Percentiles rank a stretch among this genome's conserved stretches.
Conservation (phyloP, 331 rosid genomes). For the Pyrus hybrid region DNA sequence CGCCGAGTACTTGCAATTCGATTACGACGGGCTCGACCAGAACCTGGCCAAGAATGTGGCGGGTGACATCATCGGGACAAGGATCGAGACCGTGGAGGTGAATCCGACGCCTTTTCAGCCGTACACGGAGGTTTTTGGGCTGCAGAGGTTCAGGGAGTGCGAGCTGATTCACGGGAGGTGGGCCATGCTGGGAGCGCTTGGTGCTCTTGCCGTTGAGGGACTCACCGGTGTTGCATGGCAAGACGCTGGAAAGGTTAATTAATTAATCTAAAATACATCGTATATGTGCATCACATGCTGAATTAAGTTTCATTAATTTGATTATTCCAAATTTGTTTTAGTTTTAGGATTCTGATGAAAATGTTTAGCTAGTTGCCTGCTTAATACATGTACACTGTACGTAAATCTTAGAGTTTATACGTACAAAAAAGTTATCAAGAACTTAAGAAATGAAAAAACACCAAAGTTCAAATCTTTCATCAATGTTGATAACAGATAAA, state of each 20-base stretch:
- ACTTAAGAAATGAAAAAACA: too few relatives aligned
- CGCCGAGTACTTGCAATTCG: conserved; percentile 69
- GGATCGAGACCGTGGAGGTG: conserved; percentile 40
- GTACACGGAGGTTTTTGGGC: conserved; percentile 64
- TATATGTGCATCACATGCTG: too few relatives aligned
- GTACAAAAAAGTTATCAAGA: too few relatives aligned
- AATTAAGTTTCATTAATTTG: background rate
- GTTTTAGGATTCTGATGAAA: too few relatives aligned
- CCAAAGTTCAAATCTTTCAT: too few relatives aligned
- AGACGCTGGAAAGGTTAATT: conserved; percentile 71
- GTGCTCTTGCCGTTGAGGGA: conserved; percentile 66
- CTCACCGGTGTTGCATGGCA: conserved; percentile 76
- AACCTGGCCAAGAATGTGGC: conserved; percentile 65
- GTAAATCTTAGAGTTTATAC: background rate
- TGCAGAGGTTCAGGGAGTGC: conserved; percentile 79
- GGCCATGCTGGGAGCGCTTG: conserved; percentile 79
- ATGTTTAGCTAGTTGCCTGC: background rate
- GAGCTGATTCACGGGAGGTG: conserved; percentile 76
- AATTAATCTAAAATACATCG: background rate
- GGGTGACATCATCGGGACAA: conserved; percentile 54
- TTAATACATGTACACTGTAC: background rate
- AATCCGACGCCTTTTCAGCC: conserved; percentile 81
- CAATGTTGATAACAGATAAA: too few relatives aligned
- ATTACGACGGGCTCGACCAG: conserved; percentile 70
- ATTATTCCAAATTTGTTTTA: too few relatives aligned